phyloP scores from a whole-genome alignment of 2,329 filamentous ascomycete species.

The Talaromyces sp. region DNA sequence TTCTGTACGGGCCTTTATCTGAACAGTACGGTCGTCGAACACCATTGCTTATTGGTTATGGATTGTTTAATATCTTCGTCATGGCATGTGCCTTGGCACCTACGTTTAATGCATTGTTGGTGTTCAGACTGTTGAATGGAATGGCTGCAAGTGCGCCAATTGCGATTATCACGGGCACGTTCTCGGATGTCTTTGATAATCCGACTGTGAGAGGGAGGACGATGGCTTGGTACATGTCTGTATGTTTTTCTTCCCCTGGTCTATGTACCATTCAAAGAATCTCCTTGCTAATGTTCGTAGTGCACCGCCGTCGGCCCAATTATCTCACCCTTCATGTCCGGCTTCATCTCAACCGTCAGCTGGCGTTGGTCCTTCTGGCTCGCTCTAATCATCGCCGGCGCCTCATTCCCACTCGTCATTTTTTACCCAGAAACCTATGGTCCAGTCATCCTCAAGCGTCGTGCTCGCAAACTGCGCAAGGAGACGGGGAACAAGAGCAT shows the following conservation, averaged over 20 bases:
- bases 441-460: conserved; percentile 55
- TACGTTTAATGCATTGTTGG: conserved; percentile 39
- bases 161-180: conserved; percentile 45
- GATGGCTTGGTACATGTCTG: conserved; percentile 45
- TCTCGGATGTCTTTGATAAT: conserved; percentile 48
- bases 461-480: conserved; percentile 58
- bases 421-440: conserved; percentile 64
- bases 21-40: conserved; percentile 43
- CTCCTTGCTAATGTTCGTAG: conserved; percentile 9
- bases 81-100: conserved; percentile 44
- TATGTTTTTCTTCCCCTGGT: conserved; percentile 19
- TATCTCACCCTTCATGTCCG: conserved; percentile 45
- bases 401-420: conserved; percentile 56
- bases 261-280: too few species aligned
- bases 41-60: conserved; percentile 51
- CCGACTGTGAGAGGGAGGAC: conserved; percentile 40
- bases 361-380: conserved; percentile 57
- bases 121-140: conserved; percentile 47
- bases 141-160: conserved; percentile 45
- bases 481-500: conserved; percentile 53
- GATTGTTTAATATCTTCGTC: conserved; percentile 41
- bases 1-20: conserved; percentile 44
- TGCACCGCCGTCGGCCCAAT: conserved; percentile 43
- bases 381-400: conserved; percentile 61
- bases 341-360: conserved; percentile 41